These are phyloP conservation scores for Termitomyces sp. DNA, from an alignment of 768 basidiomycete genomes.

Conservation along the genomic window DNA sequence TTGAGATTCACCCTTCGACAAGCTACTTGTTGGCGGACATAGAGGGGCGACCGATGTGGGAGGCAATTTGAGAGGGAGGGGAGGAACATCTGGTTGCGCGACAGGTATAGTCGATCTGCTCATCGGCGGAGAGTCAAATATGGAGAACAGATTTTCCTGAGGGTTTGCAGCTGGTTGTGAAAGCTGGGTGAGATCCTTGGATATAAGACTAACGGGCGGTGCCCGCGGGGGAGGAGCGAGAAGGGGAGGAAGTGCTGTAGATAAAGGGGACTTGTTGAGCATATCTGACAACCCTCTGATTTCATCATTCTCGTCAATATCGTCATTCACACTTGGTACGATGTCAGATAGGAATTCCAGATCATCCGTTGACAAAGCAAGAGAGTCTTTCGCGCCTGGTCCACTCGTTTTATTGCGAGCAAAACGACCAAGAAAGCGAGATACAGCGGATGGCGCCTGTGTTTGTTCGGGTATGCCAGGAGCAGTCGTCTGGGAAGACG, in stretches of 20 bases:
- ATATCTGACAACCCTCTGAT: slow-evolving; percentile 35
- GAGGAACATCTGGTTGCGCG: slow-evolving; percentile 8
- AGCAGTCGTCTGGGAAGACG: slow-evolving; percentile 11
- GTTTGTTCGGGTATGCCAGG: slow-evolving; percentile 18
- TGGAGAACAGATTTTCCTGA: slow-evolving; percentile 23
- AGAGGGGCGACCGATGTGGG: not conserved
- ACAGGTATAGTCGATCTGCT: slow-evolving; percentile 4
- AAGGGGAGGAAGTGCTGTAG: slow-evolving; percentile 41
- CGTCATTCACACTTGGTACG: slow-evolving; percentile 51
- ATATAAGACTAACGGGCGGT: slow-evolving; percentile 10
- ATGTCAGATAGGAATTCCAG: slow-evolving; percentile 75
- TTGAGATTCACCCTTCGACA: slow-evolving; percentile 2
- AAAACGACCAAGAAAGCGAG: slow-evolving; percentile 78
- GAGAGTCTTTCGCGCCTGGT: slow-evolving; percentile 40
- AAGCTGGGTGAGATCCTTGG: not conserved
- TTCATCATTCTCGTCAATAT: slow-evolving; percentile 26
- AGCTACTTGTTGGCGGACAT: not conserved
- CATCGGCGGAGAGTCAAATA: slow-evolving; percentile 20
- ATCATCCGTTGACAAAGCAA: slow-evolving; percentile 76
- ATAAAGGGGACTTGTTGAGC: slow-evolving; percentile 37
- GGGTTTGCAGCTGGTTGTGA: slow-evolving; percentile 1
- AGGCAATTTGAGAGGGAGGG: not conserved
- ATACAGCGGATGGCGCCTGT: slow-evolving; percentile 61
- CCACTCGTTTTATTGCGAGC: slow-evolving; percentile 39
- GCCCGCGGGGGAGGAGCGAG: slow-evolving; percentile 31